Conservation (phyloP, 306 rosid genomes). For the Hippophae rhamnoides region DNA sequence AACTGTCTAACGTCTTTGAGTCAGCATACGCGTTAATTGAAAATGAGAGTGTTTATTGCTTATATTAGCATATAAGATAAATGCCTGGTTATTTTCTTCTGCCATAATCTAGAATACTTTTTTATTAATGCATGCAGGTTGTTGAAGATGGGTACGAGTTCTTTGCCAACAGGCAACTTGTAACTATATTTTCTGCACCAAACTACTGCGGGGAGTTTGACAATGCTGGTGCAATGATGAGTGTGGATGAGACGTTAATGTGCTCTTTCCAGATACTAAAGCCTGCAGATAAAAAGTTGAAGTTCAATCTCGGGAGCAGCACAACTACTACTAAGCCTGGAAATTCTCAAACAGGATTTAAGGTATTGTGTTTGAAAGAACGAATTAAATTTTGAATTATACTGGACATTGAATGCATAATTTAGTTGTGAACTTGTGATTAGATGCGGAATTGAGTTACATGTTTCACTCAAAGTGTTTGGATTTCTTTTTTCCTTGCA, state of each 20-base stretch:
- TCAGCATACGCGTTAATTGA: not conserved
- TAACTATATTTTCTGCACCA: conserved; percentile 91
- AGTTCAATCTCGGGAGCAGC: conserved; percentile 44
- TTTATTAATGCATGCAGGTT: conserved; percentile 43
- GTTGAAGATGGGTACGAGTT: conserved; percentile 93
- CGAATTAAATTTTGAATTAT: too few species aligned
- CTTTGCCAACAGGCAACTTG: conserved; percentile 78
- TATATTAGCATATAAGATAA: too few species aligned
- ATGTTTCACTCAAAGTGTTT: not conserved
- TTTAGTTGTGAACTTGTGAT: too few species aligned
- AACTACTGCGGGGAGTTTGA: conserved; percentile 94
- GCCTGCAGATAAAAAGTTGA: conserved; percentile 59
- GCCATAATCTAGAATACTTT: not conserved
- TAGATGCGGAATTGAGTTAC: not conserved
- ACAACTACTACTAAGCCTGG: conserved; percentile 62
- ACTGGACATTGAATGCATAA: too few species aligned
- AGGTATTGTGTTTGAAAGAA: conserved; percentile 18
- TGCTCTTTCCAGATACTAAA: conserved; percentile 94
- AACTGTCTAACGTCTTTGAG: not conserved
- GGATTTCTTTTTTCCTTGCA: conserved; percentile 28
- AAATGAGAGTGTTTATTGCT: too few species aligned
- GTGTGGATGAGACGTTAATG: conserved; percentile 90
- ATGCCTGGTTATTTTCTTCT: too few species aligned
- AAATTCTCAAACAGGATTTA: conserved; percentile 39
- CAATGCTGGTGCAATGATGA: conserved; percentile 99